These are phyloP conservation scores for Candida morakotiae DNA, from an alignment of 805 yeast species.

Conservation along the genomic window DNA sequence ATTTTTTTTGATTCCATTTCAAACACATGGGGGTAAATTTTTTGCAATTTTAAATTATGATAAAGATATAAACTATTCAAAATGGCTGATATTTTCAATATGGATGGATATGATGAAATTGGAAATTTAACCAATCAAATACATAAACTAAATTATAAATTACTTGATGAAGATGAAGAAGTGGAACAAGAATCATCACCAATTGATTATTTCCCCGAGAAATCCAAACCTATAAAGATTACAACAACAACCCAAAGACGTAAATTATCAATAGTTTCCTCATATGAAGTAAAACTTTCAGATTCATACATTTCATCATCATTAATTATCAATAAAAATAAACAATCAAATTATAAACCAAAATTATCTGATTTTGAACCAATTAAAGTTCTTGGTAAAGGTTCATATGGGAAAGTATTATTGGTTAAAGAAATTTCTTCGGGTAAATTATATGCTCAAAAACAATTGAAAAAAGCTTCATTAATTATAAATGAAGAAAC, in stretches of 20 bases:
- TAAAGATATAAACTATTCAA: no score
- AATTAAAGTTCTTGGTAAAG: constrained; percentile 40
- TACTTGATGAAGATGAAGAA: constrained; percentile 1
- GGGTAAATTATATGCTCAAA: constrained; percentile 40
- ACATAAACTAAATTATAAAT: constrained; percentile 3
- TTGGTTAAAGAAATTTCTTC: constrained; percentile 35
- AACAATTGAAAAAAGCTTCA: constrained; percentile 38
- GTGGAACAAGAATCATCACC: constrained; percentile 5
- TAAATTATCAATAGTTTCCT: constrained; percentile 24
- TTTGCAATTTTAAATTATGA: no score
- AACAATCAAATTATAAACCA: constrained; percentile 17
- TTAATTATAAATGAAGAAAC: constrained; percentile 29
- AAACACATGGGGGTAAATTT: no score
- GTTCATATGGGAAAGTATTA: constrained; percentile 41
- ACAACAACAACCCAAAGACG: constrained; percentile 16
- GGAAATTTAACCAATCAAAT: neutral
- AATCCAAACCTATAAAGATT: constrained; percentile 10
- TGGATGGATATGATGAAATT: constrained; percentile 30
- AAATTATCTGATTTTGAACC: constrained; percentile 37
- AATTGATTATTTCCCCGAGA: constrained; percentile 5
- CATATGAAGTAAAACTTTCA: constrained; percentile 32
- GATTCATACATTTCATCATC: constrained; percentile 29
- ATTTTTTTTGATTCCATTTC: no score
- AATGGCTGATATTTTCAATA: constrained; percentile 32
- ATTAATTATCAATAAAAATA: constrained; percentile 13